A percentile compares a stretch with the other conserved stretches of the same genome.
These are phyloP conservation scores for Dorcoceras hygrometricum DNA, from an alignment of 257 asterid genomes.

Conservation along the genomic window DNA sequence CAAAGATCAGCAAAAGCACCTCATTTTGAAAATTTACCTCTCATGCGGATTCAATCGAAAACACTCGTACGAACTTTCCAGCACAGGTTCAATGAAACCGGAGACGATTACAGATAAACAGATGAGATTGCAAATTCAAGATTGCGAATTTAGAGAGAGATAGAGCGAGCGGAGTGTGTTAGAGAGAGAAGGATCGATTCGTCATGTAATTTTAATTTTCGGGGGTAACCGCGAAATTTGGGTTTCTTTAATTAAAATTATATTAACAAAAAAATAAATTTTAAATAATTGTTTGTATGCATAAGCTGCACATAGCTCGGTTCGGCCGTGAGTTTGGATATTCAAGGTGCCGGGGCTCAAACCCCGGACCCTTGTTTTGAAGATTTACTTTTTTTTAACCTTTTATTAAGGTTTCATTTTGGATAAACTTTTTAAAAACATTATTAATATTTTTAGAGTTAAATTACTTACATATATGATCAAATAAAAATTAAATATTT, in stretches of 20 bases:
- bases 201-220: conserved; percentile 28
- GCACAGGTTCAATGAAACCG: background rate
- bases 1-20: conserved; percentile 30
- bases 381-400: too few species aligned
- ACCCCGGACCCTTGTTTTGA: too few species aligned
- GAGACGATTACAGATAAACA: conserved; percentile 6
- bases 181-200: conserved; percentile 39
- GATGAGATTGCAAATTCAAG: conserved; percentile 33
- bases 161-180: conserved; percentile 30
- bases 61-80: conserved; percentile 19
- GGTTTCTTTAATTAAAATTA: conserved; percentile 16
- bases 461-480: too few species aligned
- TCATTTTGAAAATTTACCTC: conserved; percentile 27
- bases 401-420: too few species aligned
- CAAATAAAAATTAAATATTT: too few species aligned
- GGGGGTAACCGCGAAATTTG: conserved; percentile 60
- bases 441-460: too few species aligned
- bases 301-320: too few species aligned
- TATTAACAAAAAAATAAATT: too few species aligned
- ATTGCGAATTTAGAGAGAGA: conserved; percentile 45
- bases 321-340: too few species aligned
- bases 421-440: too few species aligned
- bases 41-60: conserved; percentile 38
- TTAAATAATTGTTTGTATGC: too few species aligned
- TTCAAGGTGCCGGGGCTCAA: too few species aligned